Base-by-base conservation (phyloP, 1,284 basidiomycete species). In the Ustilago sp. region DNA sequence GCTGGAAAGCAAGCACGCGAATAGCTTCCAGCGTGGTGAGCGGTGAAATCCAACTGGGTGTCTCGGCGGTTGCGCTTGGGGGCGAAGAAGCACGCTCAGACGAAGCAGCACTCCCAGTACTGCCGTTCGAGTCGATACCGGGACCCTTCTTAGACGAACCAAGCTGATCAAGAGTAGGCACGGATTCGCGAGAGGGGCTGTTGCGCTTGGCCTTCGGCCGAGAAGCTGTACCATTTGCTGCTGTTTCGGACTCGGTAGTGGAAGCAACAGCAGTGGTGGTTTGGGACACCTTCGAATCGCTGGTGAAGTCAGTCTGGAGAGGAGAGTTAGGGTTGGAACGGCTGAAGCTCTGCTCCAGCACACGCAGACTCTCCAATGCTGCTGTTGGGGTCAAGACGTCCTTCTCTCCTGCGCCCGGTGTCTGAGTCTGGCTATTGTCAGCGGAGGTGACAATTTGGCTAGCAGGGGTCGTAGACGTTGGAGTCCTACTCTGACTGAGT, bases 21-120 rank as follows among this genome's bases (percentile, higher is more conserved):
- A 76, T 66, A 3, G 74, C 74, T 39, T 76, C 74, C 31, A 68
- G 41, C 4, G 67, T 70, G 31, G 63, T 63, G 34, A 74, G 66
- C 31, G 70, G 60, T 2, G 58, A 57, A 41, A 73, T 63, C 70
- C 70, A 73, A 51, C 58, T 73, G 3, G 70, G 58, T 3, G 68
- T 53, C 17, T 63, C 60, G 11, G 35, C 43, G 8, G 38, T 43
- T 17, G 39, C 36, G 48, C 52, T 58, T 17, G 59, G 39, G 17
- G 63, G 58, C 28, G 59, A 62, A 7, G 41, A 38, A 19, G 53
- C 51, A 17, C 41, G 36, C 4, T 54, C 36, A 28, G 64, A 56
- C 5, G 59, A 52, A 17, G 31, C 41, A 41, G 55, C 28, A 23
- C 39, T 9, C 3, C 19, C n/a, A 3, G 8, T 32, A 2, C 51